Evolutionary conservation across 805 yeast species (phyloP).

Genomic region (Wickerhamiella azymoides): DNA sequence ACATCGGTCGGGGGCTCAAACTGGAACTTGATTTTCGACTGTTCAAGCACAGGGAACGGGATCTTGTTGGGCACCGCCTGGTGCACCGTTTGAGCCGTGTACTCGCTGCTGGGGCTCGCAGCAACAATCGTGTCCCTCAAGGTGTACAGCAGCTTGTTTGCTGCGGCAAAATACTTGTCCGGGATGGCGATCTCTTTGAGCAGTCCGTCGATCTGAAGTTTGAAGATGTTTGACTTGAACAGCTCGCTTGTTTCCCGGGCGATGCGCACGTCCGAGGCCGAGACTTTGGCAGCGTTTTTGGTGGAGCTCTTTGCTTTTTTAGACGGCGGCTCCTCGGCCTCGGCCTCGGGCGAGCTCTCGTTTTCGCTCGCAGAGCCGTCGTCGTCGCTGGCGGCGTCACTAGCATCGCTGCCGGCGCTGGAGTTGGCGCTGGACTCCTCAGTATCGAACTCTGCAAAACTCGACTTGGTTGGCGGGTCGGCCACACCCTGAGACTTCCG

Average conservation of each 20-base stretch:
- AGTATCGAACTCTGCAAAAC: background rate
- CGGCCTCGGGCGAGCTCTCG: background rate
- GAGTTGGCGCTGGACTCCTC: too few relatives aligned
- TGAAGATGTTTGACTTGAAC: constrained; percentile 90
- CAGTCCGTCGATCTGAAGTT: constrained; percentile 84
- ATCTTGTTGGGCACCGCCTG: constrained; percentile 24
- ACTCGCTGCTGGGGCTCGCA: constrained; percentile 4
- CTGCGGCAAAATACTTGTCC: constrained; percentile 51
- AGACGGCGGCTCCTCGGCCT: too few relatives aligned
- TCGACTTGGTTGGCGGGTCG: background rate
- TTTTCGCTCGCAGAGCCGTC: background rate
- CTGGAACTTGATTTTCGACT: constrained; percentile 53
- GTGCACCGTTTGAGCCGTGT: background rate
- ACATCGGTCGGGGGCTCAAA: constrained; percentile 60
- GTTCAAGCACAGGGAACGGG: constrained; percentile 49
- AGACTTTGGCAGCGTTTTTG: background rate
- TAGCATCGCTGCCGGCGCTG: background rate
- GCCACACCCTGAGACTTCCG: background rate
- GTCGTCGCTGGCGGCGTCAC: too few relatives aligned
- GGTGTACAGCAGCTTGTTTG: constrained; percentile 42
- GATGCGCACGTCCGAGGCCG: constrained; percentile 61
- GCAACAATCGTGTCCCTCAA: constrained; percentile 38
- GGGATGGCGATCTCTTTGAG: constrained; percentile 66
- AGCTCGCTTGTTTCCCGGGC: constrained; percentile 90
- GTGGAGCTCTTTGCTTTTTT: too few relatives aligned